Percentiles rank a stretch among this genome's conserved stretches.
Evolutionary conservation across 2,329 filamentous ascomycete genomes (phyloP).

Genomic region (Cladosporium sphaerospermum): DNA sequence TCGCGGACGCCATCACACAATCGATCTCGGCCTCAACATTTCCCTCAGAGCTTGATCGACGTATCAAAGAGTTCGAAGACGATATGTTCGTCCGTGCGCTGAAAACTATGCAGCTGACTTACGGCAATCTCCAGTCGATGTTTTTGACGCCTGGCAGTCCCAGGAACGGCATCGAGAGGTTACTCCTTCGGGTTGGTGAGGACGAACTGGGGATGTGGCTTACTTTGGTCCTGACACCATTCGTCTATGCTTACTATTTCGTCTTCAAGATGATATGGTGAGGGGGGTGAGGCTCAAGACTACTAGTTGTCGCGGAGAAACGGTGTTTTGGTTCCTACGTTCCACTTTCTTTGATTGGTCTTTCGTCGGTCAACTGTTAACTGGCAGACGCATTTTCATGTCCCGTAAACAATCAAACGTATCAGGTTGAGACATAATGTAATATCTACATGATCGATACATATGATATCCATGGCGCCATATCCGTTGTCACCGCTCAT

Average conservation of each 20-base stretch:
- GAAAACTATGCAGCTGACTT: slow-evolving; percentile 31
- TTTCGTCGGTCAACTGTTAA: no score
- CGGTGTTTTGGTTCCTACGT: no score
- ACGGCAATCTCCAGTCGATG: slow-evolving; percentile 43
- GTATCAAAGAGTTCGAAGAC: slow-evolving; percentile 30
- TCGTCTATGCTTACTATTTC: slow-evolving; percentile 27
- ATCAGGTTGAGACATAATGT: no score
- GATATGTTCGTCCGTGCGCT: slow-evolving; percentile 35
- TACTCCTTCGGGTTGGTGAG: slow-evolving; percentile 18
- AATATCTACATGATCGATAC: no score
- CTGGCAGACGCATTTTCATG: no score
- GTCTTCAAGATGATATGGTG: slow-evolving; percentile 26
- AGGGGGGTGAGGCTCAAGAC: background rate
- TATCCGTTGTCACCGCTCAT: no score
- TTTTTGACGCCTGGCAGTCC: slow-evolving; percentile 45
- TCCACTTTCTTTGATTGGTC: no score
- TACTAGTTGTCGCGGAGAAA: no score
- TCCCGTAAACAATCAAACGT: no score
- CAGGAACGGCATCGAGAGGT: slow-evolving; percentile 37
- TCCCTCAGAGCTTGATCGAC: slow-evolving; percentile 21
- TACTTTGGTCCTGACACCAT: slow-evolving; percentile 17
- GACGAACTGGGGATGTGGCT: slow-evolving; percentile 18
- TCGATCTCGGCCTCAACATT: slow-evolving; percentile 12
- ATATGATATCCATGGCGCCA: no score
- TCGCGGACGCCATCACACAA: slow-evolving; percentile 29